Percentiles rank a stretch among this genome's conserved stretches.
phyloP scores from a whole-genome alignment of 306 rosid genomes.

The Inga oerstediana region DNA sequence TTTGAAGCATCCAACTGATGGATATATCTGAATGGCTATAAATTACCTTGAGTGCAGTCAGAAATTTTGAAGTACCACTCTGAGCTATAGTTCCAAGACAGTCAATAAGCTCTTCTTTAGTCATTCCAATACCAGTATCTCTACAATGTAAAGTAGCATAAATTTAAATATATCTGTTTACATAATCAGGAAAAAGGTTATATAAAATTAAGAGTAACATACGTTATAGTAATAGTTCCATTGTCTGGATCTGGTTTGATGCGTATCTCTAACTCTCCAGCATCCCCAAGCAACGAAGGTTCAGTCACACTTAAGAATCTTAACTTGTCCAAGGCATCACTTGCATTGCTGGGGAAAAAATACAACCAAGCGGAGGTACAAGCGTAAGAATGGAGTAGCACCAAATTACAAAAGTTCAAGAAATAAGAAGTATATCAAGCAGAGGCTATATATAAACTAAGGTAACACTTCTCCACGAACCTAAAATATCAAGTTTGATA shows the following conservation, averaged over 20 bases:
- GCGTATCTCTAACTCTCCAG: conserved; percentile 85
- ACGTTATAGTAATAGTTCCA: conserved; percentile 90
- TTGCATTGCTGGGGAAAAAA: conserved; percentile 5
- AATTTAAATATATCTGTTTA: conserved; percentile 18
- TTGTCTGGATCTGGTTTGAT: conserved; percentile 86
- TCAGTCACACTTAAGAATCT: conserved; percentile 97
- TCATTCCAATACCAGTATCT: conserved; percentile 98
- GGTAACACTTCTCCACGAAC: background rate
- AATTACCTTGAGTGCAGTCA: conserved; percentile 88
- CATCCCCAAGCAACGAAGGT: conserved; percentile 89
- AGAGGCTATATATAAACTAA: background rate
- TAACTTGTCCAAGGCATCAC: conserved; percentile 83
- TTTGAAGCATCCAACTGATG: background rate
- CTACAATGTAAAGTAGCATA: conserved; percentile 38
- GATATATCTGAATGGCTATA: background rate
- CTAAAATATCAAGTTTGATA: conserved; percentile 2
- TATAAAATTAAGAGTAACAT: conserved; percentile 27
- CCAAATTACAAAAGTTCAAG: background rate
- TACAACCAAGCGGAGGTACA: background rate
- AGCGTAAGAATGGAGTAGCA: background rate
- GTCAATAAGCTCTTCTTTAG: conserved; percentile 88
- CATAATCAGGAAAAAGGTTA: background rate
- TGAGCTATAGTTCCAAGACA: conserved; percentile 99
- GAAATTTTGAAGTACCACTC: conserved; percentile 98
- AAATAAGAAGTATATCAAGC: background rate